Evolutionary conservation across 768 basidiomycete genomes (phyloP), one percentile per base, ranked within the genome.

Genomic region (Suillus subalutaceus): DNA sequence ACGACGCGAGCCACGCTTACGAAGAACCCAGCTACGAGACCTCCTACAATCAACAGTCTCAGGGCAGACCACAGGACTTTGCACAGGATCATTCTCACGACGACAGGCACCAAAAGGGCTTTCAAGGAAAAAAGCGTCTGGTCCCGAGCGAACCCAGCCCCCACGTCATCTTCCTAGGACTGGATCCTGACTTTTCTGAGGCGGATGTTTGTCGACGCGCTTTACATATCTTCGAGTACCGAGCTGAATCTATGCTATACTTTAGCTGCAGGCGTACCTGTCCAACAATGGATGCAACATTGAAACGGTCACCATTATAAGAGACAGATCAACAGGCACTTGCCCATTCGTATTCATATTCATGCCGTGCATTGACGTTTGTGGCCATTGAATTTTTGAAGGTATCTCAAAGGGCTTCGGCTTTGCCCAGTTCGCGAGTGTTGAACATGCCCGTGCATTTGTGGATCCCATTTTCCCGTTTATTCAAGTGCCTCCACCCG

Each of bases 301-400:
- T 72, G 92, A 94, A 81, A 90, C 91, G 66, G 92, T 93, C 73
- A 98, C 95, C 73, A 96, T 99, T 72, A 96, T 98, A 78, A 90
- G 93, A 84, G 97, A 98, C 78, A 92, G 92, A 88, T 86, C 88
- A 86, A 91, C 97, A 87, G 96, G 96, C 90, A 90, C 87, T 92
- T 92, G 85, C 88, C 90, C 81, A 83, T 91, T 91, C 87, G 85
- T 88, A 88, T 89, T 77, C 86, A 79, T 80, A 81, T 79, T 79
- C 80, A 80, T 83, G 81, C 86, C 77, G 82, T 83, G 81, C 88
- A 90, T 92, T 94, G 82, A 92, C 90, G 78, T 89, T 81, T 79
- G 74, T 84, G 82, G 83, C 81, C 79, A 67, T 88, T 88, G 81
- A 83, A 85, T 87, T 87, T 81, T 87, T 81, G 79, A 89, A 95